These are phyloP conservation scores for Colletotrichum salicis DNA, from an alignment of 2,329 filamentous ascomycete genomes.

Conservation along the genomic window DNA sequence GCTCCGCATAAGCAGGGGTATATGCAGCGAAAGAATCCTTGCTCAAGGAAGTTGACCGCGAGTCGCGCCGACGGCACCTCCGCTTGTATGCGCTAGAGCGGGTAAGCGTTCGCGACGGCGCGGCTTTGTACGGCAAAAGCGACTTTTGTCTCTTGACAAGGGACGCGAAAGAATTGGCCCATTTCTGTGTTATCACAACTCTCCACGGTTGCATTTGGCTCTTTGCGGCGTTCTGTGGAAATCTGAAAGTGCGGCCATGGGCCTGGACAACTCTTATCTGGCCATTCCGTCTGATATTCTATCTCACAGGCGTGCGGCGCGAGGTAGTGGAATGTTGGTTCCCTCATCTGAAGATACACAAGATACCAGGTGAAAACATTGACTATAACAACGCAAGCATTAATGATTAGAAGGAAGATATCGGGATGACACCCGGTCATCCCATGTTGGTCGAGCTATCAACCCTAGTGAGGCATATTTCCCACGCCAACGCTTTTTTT, in stretches of 20 bases:
- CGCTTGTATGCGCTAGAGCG: slow-evolving; percentile 2
- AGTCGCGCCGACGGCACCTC: slow-evolving; percentile 24
- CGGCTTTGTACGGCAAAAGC: not conserved
- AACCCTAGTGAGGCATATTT: not conserved
- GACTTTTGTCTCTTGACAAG: not conserved
- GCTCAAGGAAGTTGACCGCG: slow-evolving; percentile 21
- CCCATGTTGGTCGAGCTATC: not conserved
- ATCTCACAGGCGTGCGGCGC: not conserved
- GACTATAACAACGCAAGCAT: not conserved
- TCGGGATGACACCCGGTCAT: not conserved
- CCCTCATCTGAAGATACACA: not conserved
- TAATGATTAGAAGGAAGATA: not conserved
- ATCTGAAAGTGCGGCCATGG: not conserved
- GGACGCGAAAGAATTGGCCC: not conserved
- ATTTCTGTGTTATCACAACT: not conserved
- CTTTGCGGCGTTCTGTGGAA: not conserved
- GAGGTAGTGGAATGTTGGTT: not conserved
- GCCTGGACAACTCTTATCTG: not conserved
- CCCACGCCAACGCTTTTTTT: not conserved
- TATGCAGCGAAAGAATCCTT: not conserved
- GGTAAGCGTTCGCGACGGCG: slow-evolving; percentile 3
- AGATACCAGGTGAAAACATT: not conserved
- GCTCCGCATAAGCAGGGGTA: slow-evolving; percentile 18
- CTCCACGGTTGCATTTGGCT: not conserved
- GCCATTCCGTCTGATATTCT: not conserved